Conservation (phyloP, 2,329 filamentous ascomycete genomes). For the Bretziella fagacearum region DNA sequence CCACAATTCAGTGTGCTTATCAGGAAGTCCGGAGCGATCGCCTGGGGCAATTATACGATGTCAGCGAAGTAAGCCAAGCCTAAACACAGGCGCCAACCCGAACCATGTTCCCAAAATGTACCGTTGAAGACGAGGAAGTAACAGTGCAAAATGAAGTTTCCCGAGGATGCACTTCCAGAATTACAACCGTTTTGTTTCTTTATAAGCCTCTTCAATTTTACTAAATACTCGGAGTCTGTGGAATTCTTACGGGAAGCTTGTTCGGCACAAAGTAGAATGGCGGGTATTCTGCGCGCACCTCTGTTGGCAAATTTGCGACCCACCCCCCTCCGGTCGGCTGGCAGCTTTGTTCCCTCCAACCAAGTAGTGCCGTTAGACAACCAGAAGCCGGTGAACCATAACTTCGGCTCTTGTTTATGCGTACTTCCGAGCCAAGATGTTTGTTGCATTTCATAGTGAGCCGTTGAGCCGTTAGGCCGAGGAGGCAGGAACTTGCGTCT, state of each 20-base stretch:
- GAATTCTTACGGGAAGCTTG: too few species aligned
- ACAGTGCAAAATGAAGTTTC: too few species aligned
- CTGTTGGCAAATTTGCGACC: background rate
- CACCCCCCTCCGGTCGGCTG: slow-evolving; percentile 1
- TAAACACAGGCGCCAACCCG: background rate
- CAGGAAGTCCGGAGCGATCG: background rate
- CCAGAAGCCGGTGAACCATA: background rate
- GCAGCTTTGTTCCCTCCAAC: background rate
- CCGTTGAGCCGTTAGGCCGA: background rate
- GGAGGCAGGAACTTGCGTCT: too few species aligned
- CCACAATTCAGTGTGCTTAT: background rate
- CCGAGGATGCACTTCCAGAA: too few species aligned
- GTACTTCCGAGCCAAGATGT: background rate
- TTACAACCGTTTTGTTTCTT: too few species aligned
- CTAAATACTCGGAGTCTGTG: too few species aligned
- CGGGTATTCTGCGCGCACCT: background rate
- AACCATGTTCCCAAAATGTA: too few species aligned
- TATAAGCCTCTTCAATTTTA: too few species aligned
- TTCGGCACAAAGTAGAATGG: too few species aligned
- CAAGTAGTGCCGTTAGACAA: background rate
- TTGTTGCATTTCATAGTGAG: background rate
- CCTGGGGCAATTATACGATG: too few species aligned
- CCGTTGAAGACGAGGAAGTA: too few species aligned
- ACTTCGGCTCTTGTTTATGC: background rate
- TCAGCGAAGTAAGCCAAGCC: background rate